Conservation (phyloP, 768 basidiomycete genomes). For the Hypholoma sublateritium region DNA sequence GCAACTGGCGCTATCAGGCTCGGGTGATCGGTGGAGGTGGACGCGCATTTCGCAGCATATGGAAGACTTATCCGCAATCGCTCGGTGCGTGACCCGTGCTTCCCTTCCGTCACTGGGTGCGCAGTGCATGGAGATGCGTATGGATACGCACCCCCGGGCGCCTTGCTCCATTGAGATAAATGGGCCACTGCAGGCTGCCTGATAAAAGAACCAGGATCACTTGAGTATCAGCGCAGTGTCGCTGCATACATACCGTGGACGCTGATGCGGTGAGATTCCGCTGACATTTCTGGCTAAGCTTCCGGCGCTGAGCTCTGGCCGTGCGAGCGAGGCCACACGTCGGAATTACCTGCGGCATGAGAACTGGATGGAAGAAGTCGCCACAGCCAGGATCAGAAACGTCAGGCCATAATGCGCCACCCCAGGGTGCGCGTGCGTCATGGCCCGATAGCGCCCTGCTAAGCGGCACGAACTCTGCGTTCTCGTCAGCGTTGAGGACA, state of each 20-base stretch:
- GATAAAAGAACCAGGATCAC: neutral
- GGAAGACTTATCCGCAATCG: neutral
- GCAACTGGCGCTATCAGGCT: neutral
- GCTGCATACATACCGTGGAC: neutral
- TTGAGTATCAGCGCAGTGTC: neutral
- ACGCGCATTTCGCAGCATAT: neutral
- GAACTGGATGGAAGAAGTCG: neutral
- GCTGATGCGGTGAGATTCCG: slow-evolving; percentile 1
- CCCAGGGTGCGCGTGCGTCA: neutral
- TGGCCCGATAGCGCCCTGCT: neutral
- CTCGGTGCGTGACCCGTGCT: too few relatives aligned
- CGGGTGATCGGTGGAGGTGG: neutral
- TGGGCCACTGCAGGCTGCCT: neutral
- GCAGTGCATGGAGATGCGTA: neutral
- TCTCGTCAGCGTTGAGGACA: too few relatives aligned
- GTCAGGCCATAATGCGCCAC: neutral
- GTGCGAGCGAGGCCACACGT: neutral
- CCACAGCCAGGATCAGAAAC: neutral
- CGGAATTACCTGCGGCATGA: neutral
- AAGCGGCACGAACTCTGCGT: neutral
- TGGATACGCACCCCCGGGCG: neutral
- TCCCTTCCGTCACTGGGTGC: too few relatives aligned
- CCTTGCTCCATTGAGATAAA: neutral
- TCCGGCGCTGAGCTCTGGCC: neutral
- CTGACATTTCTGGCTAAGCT: neutral